These are phyloP conservation scores for Helotiales sp. DNA, from an alignment of 2,329 filamentous ascomycete genomes.

Conservation along the genomic window DNA sequence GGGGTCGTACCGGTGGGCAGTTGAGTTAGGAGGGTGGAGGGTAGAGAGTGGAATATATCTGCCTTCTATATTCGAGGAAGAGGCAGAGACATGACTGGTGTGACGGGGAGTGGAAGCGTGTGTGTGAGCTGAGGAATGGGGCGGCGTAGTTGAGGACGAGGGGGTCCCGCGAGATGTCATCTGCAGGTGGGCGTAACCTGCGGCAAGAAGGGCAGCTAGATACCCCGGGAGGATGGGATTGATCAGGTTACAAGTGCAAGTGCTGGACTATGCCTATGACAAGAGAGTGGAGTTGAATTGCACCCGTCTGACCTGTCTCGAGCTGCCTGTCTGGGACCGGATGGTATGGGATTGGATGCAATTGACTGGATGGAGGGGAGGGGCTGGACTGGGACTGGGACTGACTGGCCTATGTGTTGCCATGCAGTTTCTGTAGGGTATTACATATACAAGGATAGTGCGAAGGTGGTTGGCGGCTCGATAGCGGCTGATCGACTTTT, in stretches of 20 bases:
- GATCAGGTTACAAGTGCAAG: background rate
- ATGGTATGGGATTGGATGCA: background rate
- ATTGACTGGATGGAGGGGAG: background rate
- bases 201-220: background rate
- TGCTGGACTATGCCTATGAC: background rate
- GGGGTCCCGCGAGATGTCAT: conserved; percentile 5
- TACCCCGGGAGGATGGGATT: background rate
- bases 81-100: conserved; percentile 7
- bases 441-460: too few species aligned
- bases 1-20: conserved; percentile 16
- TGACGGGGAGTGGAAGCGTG: background rate
- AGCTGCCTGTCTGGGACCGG: background rate
- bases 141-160: background rate
- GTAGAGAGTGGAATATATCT: conserved; percentile 34
- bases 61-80: conserved; percentile 21
- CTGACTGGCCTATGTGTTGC: background rate
- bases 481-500: background rate
- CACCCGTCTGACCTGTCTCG: background rate
- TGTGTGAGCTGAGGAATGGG: background rate
- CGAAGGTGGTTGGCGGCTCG: background rate
- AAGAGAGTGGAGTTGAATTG: background rate
- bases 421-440: too few species aligned
- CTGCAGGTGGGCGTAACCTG: conserved; percentile 6
- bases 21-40: conserved; percentile 17
- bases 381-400: background rate